Percentiles rank a stretch among this genome's conserved stretches.
Evolutionary conservation across 1,284 basidiomycete species (phyloP).

Genomic region (Inonotus obliquus): DNA sequence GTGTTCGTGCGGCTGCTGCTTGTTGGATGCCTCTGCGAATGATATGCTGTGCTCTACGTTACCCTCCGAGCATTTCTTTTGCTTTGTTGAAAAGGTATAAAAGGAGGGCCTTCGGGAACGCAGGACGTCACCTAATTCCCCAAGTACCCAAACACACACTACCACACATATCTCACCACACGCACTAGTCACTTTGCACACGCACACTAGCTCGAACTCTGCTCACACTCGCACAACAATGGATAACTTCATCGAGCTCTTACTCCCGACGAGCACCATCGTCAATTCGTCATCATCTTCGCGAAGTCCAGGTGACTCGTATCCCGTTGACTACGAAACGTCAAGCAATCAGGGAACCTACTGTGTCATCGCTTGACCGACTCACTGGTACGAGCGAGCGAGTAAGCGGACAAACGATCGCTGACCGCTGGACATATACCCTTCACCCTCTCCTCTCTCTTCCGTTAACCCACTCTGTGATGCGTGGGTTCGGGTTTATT

Average conservation of each 20-base stretch:
- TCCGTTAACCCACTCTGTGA: too few relatives aligned
- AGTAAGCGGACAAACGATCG: too few relatives aligned
- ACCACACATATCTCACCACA: background rate
- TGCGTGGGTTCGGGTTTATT: background rate
- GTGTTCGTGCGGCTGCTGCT: background rate
- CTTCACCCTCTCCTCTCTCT: too few relatives aligned
- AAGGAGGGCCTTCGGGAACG: background rate
- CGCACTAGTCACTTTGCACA: background rate
- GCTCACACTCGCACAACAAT: background rate
- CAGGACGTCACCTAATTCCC: background rate
- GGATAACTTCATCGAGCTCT: conserved; percentile 4
- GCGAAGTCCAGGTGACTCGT: background rate
- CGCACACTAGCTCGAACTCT: background rate
- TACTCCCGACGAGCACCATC: background rate
- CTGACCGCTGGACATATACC: too few relatives aligned
- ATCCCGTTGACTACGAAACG: background rate
- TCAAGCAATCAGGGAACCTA: background rate
- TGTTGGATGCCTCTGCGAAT: background rate
- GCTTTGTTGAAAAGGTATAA: background rate
- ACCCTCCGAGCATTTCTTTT: background rate
- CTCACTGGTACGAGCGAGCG: background rate
- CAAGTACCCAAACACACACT: too few relatives aligned
- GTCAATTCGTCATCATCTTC: background rate
- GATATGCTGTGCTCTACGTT: background rate
- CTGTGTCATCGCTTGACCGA: conserved; percentile 14